Base-by-base conservation (phyloP, 2,329 filamentous ascomycete genomes). In the Sclerotinia spermophila region DNA sequence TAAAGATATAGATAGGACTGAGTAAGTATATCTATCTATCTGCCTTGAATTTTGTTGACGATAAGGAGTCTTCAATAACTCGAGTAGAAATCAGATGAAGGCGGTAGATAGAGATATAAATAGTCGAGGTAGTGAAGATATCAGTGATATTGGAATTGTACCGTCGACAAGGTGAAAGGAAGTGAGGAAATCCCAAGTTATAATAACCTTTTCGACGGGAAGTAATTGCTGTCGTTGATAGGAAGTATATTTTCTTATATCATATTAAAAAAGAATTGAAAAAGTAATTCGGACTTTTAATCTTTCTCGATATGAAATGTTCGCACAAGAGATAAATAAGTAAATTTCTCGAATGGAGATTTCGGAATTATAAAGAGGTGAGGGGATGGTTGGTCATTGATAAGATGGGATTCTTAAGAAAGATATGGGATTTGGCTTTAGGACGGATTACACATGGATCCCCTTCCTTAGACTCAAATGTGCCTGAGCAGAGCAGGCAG, bases 341-440 rank as follows among this genome's bases (percentile, higher is more conserved):
- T 51, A 30, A 44, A 61, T 48, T 53, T 24, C 24, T 30, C 65
- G 17, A n/a, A n/a, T n/a, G n/a, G 15, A 21, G 48, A 38, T 21
- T 48, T 53, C 13, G 35, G 62, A 45, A 55, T 40, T 40, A 66
- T n/a, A 40, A 38, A 58, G 53, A 66, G 58, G 30, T 55, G 51
- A 24, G 35, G 68, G 53, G n/a, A 60, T 51, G 13, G 62, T 44
- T 48, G 48, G 35, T 30, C 24, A 59, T 38, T 59, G 56, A 45
- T 30, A 64, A 60, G 56, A 70, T 70, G 68, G 68, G 68, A 70
- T 70, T 70, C 68, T 67, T 48, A 21, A 67, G 45, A 67, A 56
- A 67, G 64, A 53, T 51, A 67, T 67, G 64, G 64, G 64, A 67
- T 67, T 51, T 67, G 64, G 45, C 64, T 67, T 53, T 56, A 15